A percentile compares a stretch with the other conserved stretches of the same genome.
phyloP scores from a whole-genome alignment of 2,329 filamentous ascomycete species.

The Cladosporium sphaerospermum region DNA sequence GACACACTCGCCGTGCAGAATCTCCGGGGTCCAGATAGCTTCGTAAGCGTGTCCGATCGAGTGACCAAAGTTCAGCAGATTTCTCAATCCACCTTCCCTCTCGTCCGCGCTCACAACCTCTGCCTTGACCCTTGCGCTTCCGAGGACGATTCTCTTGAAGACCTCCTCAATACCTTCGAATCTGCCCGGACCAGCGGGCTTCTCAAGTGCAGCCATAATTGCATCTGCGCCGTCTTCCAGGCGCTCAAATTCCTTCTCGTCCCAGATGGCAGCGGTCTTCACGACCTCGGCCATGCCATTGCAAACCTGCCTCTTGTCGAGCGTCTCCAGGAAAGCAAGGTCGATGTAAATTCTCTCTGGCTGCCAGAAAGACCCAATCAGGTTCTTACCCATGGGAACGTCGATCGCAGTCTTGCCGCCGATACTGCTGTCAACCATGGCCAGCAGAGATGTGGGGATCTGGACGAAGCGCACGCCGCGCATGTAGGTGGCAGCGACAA shows the following conservation, averaged over 20 bases:
- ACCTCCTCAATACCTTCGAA: slow-evolving; percentile 58
- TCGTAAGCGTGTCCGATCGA: slow-evolving; percentile 97
- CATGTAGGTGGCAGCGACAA: slow-evolving; percentile 98
- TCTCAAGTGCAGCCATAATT: slow-evolving; percentile 67
- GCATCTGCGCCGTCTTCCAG: slow-evolving; percentile 74
- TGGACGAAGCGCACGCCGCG: slow-evolving; percentile 92
- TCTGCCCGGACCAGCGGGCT: slow-evolving; percentile 50
- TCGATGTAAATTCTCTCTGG: slow-evolving; percentile 92
- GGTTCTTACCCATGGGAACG: slow-evolving; percentile 89
- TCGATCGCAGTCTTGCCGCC: slow-evolving; percentile 98
- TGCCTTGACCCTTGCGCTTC: slow-evolving; percentile 88
- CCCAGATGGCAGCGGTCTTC: slow-evolving; percentile 88
- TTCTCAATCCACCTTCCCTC: slow-evolving; percentile 85
- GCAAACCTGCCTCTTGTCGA: slow-evolving; percentile 85
- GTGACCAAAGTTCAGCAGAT: slow-evolving; percentile 94
- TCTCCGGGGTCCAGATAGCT: slow-evolving; percentile 88
- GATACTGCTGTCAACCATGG: slow-evolving; percentile 98
- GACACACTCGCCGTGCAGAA: slow-evolving; percentile 91
- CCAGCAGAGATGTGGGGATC: slow-evolving; percentile 86
- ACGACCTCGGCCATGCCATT: slow-evolving; percentile 96
- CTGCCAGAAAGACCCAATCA: slow-evolving; percentile 96
- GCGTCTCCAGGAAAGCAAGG: slow-evolving; percentile 79
- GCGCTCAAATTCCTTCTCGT: slow-evolving; percentile 76
- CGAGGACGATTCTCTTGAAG: slow-evolving; percentile 64
- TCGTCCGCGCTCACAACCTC: slow-evolving; percentile 92